Base-by-base conservation (phyloP, 805 yeast genomes). In the Yarrowia osloensis region DNA sequence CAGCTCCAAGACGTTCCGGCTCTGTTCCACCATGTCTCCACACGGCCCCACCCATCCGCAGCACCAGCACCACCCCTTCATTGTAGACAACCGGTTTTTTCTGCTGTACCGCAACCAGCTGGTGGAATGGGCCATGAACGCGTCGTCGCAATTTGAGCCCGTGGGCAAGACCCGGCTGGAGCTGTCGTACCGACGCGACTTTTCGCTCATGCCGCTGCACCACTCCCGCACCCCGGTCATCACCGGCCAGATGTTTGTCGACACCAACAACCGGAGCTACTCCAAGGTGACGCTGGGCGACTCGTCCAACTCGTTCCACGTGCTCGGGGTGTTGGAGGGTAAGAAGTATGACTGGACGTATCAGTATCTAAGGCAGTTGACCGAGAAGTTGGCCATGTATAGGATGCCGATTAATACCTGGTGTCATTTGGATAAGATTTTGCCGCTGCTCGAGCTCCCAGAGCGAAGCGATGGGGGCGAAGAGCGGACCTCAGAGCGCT, bases 71-170 rank as follows among this genome's bases (percentile, higher is more conserved):
- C 61, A 54, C 17, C 61, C 61, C n/a, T 35, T 54, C 26, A 35
- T 54, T 5, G 61, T 54, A 17, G 44, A 54, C 1, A 54, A 54
- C 61, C 61, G 61, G 17, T 54, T 54, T 33, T 54, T 54, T 24
- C 15, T 54, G 61, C 61, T 54, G 61, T 54, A 54, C 11, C 61
- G 61, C 2, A 54, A 54, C 61, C 61, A 54, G 33, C 61, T 54
- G 5, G 61, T 54, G 12, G 61, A 54, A 28, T 54, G 61, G 61
- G 61, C 61, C 44, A 54, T 54, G 61, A 37, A 54, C 19, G 44
- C 31, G 15, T 35, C 42, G 9, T 35, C 61, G 5, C 42, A 35
- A 33, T 54, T 54, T 35, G 61, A 33, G 31, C 44, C 61, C 17
- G 37, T 54, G 8, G 61, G 61, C 4, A 54, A 54, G 24, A 54